Conservation (phyloP, 2,329 filamentous ascomycete species). For the Clonostachys sp. region DNA sequence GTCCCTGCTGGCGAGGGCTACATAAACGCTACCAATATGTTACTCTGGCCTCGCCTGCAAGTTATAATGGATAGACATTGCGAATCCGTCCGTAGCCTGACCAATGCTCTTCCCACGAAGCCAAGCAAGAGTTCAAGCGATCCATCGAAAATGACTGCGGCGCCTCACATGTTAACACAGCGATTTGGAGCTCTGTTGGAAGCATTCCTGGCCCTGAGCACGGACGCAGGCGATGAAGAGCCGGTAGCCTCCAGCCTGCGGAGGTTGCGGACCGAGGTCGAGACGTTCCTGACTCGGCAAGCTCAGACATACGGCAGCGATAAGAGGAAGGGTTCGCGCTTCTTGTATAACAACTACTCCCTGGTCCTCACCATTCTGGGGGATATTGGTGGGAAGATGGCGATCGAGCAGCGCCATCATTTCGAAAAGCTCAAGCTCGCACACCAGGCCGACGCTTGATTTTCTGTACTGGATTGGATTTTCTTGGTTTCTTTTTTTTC, state of each 20-base stretch:
- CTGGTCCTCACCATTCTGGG: conserved; percentile 90
- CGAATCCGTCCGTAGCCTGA: conserved; percentile 71
- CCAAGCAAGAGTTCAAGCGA: conserved; percentile 39
- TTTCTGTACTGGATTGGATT: not conserved
- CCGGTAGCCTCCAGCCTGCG: conserved; percentile 79
- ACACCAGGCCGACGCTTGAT: conserved; percentile 40
- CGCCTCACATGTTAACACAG: conserved; percentile 88
- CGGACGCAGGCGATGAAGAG: conserved; percentile 92
- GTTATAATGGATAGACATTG: conserved; percentile 90
- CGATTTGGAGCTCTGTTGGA: conserved; percentile 92
- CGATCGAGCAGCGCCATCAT: conserved; percentile 69
- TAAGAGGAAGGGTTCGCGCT: conserved; percentile 75
- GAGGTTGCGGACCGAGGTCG: conserved; percentile 75
- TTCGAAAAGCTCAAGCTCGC: conserved; percentile 64
- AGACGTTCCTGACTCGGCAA: conserved; percentile 74
- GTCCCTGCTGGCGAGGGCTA: conserved; percentile 87
- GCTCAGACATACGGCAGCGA: conserved; percentile 58
- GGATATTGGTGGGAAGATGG: conserved; percentile 68
- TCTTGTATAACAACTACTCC: conserved; percentile 94
- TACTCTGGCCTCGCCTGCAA: conserved; percentile 94
- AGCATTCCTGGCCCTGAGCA: conserved; percentile 75
- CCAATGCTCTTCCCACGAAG: conserved; percentile 43
- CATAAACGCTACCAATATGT: conserved; percentile 92
- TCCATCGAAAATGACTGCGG: conserved; percentile 62
- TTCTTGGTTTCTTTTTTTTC: too few relatives aligned